phyloP scores from a whole-genome alignment of 2,329 filamentous ascomycete genomes.

The Trichoderma hamatum region DNA sequence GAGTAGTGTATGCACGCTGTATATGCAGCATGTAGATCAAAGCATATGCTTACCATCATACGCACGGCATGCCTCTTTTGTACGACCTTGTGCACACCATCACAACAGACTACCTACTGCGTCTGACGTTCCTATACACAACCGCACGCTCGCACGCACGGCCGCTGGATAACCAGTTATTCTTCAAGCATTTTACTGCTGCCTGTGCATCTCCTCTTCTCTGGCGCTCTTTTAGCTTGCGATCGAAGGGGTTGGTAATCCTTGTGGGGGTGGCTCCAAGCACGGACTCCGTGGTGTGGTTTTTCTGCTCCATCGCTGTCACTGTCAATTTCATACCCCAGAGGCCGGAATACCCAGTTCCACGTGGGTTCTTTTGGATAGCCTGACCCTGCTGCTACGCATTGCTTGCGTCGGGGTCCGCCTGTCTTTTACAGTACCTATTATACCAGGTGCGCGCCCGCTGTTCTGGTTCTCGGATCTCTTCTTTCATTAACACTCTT shows the following conservation, averaged over 20 bases:
- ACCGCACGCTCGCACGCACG: not conserved
- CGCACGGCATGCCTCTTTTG: not conserved
- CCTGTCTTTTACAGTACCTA: no score
- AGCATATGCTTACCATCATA: not conserved
- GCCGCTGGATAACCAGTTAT: not conserved
- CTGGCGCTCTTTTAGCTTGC: not conserved
- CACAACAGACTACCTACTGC: not conserved
- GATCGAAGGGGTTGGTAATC: slow-evolving; percentile 6
- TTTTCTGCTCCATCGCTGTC: slow-evolving; percentile 17
- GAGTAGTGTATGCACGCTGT: not conserved
- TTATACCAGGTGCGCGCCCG: slow-evolving; percentile 21
- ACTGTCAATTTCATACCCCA: slow-evolving; percentile 26
- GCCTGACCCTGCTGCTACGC: slow-evolving; percentile 15
- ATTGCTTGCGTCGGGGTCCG: slow-evolving; percentile 14
- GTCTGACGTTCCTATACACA: not conserved
- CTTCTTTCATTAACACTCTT: slow-evolving; percentile 14
- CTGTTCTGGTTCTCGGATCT: slow-evolving; percentile 5
- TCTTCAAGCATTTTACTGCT: not conserved
- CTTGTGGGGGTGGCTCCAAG: slow-evolving; percentile 18
- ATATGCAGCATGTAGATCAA: not conserved
- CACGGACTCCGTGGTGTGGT: slow-evolving; percentile 20
- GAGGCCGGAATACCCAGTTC: slow-evolving; percentile 18
- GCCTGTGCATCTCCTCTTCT: slow-evolving; percentile 5
- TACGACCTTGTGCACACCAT: not conserved
- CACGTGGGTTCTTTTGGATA: slow-evolving; percentile 17